Conservation (phyloP, 768 basidiomycete genomes). For the Boletus rex-veris region DNA sequence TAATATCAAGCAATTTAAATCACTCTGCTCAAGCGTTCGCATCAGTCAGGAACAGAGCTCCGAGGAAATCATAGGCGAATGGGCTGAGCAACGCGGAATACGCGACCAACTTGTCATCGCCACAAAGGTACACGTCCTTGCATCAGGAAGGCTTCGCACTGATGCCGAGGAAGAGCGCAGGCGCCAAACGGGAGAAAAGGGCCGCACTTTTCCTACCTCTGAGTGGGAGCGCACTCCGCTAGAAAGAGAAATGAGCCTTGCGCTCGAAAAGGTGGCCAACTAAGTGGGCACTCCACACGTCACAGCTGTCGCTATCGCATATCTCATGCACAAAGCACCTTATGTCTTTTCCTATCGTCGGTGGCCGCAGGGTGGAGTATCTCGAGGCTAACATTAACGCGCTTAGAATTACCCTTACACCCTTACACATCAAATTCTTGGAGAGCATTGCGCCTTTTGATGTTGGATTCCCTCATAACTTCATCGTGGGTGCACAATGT, state of each 20-base stretch:
- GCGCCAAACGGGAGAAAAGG: constrained; percentile 34
- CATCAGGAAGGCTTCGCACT: constrained; percentile 25
- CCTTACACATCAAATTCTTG: too few relatives aligned
- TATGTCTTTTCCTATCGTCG: too few relatives aligned
- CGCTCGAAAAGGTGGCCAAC: constrained; percentile 37
- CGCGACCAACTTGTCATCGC: constrained; percentile 46
- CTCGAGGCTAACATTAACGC: too few relatives aligned
- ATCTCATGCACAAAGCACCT: too few relatives aligned
- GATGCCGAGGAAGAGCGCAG: constrained; percentile 27
- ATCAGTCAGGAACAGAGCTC: constrained; percentile 49
- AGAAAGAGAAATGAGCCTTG: constrained; percentile 33
- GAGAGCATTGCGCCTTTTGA: too few relatives aligned
- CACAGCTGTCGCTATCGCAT: constrained; percentile 35
- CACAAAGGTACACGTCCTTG: constrained; percentile 37
- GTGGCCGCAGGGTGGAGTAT: too few relatives aligned
- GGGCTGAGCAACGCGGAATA: constrained; percentile 40
- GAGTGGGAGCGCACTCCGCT: constrained; percentile 34
- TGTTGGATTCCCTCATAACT: too few relatives aligned
- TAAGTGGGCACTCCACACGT: constrained; percentile 37
- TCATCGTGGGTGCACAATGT: too few relatives aligned
- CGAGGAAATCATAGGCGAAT: constrained; percentile 49
- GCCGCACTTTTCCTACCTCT: constrained; percentile 25
- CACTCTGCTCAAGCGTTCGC: not conserved
- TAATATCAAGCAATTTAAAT: not conserved
- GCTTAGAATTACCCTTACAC: too few relatives aligned